Evolutionary conservation across 2,329 filamentous ascomycete genomes (phyloP).

Genomic region (Fusarium kyushuense): DNA sequence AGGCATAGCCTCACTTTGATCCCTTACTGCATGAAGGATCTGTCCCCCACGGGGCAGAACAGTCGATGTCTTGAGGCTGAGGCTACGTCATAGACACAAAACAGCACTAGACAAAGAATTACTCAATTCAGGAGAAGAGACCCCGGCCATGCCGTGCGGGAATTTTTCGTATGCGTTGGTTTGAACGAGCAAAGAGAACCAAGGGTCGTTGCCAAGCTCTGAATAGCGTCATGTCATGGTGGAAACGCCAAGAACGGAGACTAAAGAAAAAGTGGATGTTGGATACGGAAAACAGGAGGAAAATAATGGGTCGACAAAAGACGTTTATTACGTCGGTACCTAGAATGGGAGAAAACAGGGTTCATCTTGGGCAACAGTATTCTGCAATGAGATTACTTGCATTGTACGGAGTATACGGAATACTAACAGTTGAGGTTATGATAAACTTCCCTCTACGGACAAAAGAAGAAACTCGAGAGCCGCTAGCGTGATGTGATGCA

Average conservation of each 20-base stretch:
- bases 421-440: background rate
- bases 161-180: background rate
- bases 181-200: background rate
- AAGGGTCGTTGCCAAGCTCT: slow-evolving; percentile 11
- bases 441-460: slow-evolving; percentile 1
- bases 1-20: slow-evolving; percentile 10
- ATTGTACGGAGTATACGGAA: background rate
- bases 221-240: slow-evolving; percentile 26
- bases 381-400: accelerated
- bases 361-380: background rate
- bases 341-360: background rate
- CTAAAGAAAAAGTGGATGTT: background rate
- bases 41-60: slow-evolving; percentile 33
- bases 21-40: background rate
- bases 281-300: background rate
- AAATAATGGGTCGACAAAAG: background rate
- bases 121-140: background rate
- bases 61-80: slow-evolving; percentile 5
- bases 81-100: slow-evolving; percentile 1
- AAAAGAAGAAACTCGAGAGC: slow-evolving; percentile 2
- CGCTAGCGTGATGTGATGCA: slow-evolving; percentile 8
- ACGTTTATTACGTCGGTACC: slow-evolving; percentile 2
- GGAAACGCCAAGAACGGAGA: background rate
- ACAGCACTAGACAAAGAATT: background rate
- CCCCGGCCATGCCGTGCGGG: slow-evolving; percentile 8